phyloP scores from a whole-genome alignment of 768 basidiomycete genomes.

The Pleurotus salmoneostramineus region DNA sequence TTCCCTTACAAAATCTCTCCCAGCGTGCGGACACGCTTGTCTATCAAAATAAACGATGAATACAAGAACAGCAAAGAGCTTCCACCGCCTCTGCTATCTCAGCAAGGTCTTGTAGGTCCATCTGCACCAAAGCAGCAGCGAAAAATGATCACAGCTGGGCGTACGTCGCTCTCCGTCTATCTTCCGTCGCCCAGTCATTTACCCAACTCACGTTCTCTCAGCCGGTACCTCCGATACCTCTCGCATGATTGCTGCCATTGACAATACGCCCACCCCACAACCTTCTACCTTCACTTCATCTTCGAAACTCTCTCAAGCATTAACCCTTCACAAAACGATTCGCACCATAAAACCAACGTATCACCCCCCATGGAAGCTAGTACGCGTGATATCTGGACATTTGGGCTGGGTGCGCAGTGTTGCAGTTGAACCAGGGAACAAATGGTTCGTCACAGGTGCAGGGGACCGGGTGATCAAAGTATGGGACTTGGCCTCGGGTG shows the following conservation, averaged over 20 bases:
- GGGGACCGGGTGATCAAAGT: conserved; percentile 99
- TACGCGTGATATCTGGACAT: conserved; percentile 96
- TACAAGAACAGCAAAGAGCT: conserved; percentile 84
- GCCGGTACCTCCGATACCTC: conserved; percentile 36
- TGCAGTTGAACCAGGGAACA: conserved; percentile 95
- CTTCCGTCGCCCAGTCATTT: neutral
- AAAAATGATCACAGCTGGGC: conserved; percentile 71
- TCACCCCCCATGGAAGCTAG: conserved; percentile 94
- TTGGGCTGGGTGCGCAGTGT: conserved; percentile 96
- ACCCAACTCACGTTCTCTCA: conserved; percentile 8
- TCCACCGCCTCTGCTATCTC: conserved; percentile 73
- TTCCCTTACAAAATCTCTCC: neutral
- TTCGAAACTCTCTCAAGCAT: conserved; percentile 76
- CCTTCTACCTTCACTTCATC: conserved; percentile 69
- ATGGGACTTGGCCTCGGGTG: conserved; percentile 97
- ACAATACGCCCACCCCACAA: conserved; percentile 63
- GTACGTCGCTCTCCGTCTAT: conserved; percentile 32
- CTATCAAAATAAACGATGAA: conserved; percentile 87
- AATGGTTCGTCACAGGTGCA: conserved; percentile 98
- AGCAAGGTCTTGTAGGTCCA: conserved; percentile 81
- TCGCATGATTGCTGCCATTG: conserved; percentile 69
- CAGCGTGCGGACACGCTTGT: conserved; percentile 69
- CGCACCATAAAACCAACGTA: conserved; percentile 94
- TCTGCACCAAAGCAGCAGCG: conserved; percentile 60
- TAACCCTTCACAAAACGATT: conserved; percentile 89